These are phyloP conservation scores for Auricularia sp. DNA, from an alignment of 768 basidiomycete genomes.

Conservation along the genomic window DNA sequence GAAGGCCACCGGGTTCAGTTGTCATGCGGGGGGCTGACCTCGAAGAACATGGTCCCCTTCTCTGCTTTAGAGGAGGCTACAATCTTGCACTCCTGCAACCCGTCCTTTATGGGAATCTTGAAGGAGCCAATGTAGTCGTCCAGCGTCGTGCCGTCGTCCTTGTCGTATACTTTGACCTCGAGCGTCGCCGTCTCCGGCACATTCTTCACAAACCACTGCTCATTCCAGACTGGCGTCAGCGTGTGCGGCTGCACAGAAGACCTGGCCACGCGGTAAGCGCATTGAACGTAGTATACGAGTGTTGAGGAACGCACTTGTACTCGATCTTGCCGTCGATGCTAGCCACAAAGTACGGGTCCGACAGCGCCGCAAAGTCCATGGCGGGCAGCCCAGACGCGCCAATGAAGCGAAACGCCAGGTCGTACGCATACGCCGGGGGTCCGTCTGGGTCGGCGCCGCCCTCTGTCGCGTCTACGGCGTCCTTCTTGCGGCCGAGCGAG, in stretches of 20 bases:
- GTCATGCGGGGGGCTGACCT: conserved; percentile 31
- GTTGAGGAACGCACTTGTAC: conserved; percentile 41
- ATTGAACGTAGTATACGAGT: neutral
- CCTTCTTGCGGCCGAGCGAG: neutral
- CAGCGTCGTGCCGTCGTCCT: conserved; percentile 42
- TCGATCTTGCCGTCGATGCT: conserved; percentile 52
- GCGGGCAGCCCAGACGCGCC: conserved; percentile 58
- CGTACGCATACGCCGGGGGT: neutral
- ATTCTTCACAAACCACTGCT: conserved; percentile 61
- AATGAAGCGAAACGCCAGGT: conserved; percentile 41
- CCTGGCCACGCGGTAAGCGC: conserved; percentile 23
- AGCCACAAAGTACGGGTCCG: conserved; percentile 69
- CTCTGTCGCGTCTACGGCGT: neutral
- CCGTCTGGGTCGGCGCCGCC: neutral
- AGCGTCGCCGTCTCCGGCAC: conserved; percentile 54
- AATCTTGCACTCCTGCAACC: conserved; percentile 57
- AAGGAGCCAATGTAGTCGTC: conserved; percentile 65
- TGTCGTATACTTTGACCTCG: conserved; percentile 52
- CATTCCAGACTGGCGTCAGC: conserved; percentile 66
- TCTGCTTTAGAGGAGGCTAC: conserved; percentile 37
- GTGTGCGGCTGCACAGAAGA: conserved; percentile 54
- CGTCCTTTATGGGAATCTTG: conserved; percentile 39
- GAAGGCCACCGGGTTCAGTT: neutral
- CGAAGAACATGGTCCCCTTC: conserved; percentile 60
- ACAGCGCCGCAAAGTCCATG: conserved; percentile 53